Evolutionary conservation across 495 filamentous ascomycete genomes (phyloP).

Genomic region (Lophium mytilinum): DNA sequence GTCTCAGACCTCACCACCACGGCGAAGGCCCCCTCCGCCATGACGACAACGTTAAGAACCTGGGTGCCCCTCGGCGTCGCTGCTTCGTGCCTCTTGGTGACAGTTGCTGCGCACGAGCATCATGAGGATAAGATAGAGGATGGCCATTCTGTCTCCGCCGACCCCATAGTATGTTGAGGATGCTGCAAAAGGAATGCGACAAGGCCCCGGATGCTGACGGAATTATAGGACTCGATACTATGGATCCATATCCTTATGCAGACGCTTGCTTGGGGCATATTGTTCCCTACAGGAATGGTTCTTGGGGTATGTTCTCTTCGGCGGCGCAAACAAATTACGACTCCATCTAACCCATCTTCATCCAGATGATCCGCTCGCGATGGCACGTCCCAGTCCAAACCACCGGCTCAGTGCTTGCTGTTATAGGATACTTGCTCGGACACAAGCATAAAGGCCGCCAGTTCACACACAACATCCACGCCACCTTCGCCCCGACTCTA

Average conservation of each 20-base stretch:
- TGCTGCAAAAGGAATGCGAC: background rate
- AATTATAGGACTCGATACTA: slow-evolving; percentile 64
- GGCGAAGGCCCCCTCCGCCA: background rate
- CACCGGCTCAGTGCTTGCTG: slow-evolving; percentile 61
- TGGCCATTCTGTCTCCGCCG: slow-evolving; percentile 63
- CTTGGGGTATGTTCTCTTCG: slow-evolving; percentile 58
- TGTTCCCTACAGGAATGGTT: slow-evolving; percentile 95
- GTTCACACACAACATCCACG: slow-evolving; percentile 77
- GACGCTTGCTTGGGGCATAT: slow-evolving; percentile 74
- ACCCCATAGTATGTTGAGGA: slow-evolving; percentile 66
- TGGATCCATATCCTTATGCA: slow-evolving; percentile 94
- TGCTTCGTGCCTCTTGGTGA: slow-evolving; percentile 12
- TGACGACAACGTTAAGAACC: background rate
- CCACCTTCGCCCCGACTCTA: slow-evolving; percentile 66
- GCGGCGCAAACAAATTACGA: background rate
- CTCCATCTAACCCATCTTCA: background rate
- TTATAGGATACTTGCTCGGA: slow-evolving; percentile 83
- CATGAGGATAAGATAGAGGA: slow-evolving; percentile 66
- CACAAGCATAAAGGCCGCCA: slow-evolving; percentile 84
- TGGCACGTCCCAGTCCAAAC: slow-evolving; percentile 93
- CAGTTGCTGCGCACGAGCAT: slow-evolving; percentile 59
- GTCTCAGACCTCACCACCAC: background rate
- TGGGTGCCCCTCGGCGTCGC: slow-evolving; percentile 2
- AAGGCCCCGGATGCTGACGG: slow-evolving; percentile 7
- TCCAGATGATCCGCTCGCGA: slow-evolving; percentile 74